Evolutionary conservation across 2,329 filamentous ascomycete species (phyloP), one percentile per base, ranked within the genome.

Genomic region (Ceratocystis diversiconidia): DNA sequence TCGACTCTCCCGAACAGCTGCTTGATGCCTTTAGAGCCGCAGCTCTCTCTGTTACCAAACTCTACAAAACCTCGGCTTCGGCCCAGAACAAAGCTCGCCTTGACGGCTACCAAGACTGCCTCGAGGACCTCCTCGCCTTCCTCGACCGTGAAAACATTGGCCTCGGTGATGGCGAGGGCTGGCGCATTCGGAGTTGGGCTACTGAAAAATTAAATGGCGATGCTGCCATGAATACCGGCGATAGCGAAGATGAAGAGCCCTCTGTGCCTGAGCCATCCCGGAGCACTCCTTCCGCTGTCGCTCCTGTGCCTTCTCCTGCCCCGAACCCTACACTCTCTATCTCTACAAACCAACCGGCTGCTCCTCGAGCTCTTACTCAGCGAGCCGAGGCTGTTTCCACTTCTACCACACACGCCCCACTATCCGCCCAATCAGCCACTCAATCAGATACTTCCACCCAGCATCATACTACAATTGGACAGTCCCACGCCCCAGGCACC

Each of bases 11-110:
- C 19, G 84, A 86, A 72, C 81, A 85, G 72, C 84, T 96, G 61
- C 84, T 96, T 66, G 87, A 92, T 71, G 87, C 90, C 67, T 99
- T 99, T 81, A 94, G 91, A 75, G 85, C 88, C 17, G 94, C 94
- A 43, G 94, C 94, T 22, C 81, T 96, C 43, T 95, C 91, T 5
- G 92, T 97, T 65, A 97, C 94, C 61, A 96, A 95, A 72, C 85
- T 99, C 15, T 97, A 97, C 79, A 96, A 96, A 76, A 92, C 87
- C 48, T 92, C 92, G 2, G 87, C 89, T 12, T 80, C 85, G 41
- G 88, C 89, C 61, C 86, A 94, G 73, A 81, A 86, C 62, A 86
- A 86, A 71, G 85, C 90, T 60, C 85, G 89, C 62, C 78, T 83
- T 62, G 87, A 92, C 48, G 94, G 94, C 30, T 97, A 96, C 71